phyloP scores from a whole-genome alignment of 1,139 yeast genomes.

The Yamadazyma diddensiae region DNA sequence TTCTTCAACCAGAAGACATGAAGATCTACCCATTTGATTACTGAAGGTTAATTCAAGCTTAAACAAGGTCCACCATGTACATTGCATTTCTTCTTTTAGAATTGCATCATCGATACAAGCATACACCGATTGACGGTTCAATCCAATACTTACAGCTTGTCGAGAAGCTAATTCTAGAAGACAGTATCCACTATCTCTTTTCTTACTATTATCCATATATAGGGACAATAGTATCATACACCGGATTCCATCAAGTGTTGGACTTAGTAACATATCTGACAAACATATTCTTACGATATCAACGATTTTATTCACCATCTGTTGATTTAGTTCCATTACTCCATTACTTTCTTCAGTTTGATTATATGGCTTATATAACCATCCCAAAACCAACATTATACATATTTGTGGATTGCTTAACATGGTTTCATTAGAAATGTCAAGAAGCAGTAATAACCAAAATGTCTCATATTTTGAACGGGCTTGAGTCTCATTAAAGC shows the following conservation, averaged over 20 bases:
- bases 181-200: slow-evolving; percentile 45
- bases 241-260: slow-evolving; percentile 40
- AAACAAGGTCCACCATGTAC: slow-evolving; percentile 16
- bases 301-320: slow-evolving; percentile 4
- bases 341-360: background rate
- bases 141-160: slow-evolving; percentile 42
- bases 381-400: slow-evolving; percentile 37
- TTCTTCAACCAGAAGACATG: slow-evolving; percentile 10
- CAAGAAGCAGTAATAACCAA: slow-evolving; percentile 18
- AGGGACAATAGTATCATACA: slow-evolving; percentile 34
- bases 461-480: slow-evolving; percentile 12
- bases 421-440: slow-evolving; percentile 5
- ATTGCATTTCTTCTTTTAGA: slow-evolving; percentile 10
- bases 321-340: slow-evolving; percentile 1
- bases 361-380: slow-evolving; percentile 10
- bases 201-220: slow-evolving; percentile 36
- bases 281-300: slow-evolving; percentile 33
- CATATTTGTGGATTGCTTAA: slow-evolving; percentile 23
- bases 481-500: slow-evolving; percentile 30
- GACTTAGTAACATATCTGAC: slow-evolving; percentile 38
- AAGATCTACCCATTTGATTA: slow-evolving; percentile 13
- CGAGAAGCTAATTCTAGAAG: slow-evolving; percentile 37
- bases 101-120: slow-evolving; percentile 7
- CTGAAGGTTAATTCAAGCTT: slow-evolving; percentile 11
- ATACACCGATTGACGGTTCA: slow-evolving; percentile 33